phyloP scores from a whole-genome alignment of 139 green algal genomes.

The Yamagishiella unicocca region DNA sequence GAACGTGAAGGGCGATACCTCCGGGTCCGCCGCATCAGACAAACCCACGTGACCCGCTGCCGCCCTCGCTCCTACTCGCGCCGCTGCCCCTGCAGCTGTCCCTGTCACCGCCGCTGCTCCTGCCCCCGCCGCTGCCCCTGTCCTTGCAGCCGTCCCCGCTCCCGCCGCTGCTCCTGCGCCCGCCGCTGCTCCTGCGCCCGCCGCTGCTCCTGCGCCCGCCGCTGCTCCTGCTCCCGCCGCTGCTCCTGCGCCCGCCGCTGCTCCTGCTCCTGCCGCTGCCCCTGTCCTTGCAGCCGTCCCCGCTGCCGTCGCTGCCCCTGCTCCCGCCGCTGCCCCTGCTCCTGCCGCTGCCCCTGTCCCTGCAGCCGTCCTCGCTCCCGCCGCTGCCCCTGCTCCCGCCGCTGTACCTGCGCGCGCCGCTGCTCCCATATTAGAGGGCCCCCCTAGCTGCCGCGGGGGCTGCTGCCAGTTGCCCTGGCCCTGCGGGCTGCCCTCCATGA shows the following conservation, averaged over 20 bases:
- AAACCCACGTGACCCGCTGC: not conserved
- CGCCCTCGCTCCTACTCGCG: not conserved
- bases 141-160: not conserved
- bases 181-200: too few species aligned
- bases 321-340: too few species aligned
- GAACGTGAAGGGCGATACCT: slow-evolving; percentile 4
- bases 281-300: too few species aligned
- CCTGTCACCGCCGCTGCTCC: not conserved
- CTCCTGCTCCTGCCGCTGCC: too few species aligned
- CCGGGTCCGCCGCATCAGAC: not conserved
- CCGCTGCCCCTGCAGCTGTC: not conserved
- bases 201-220: not conserved
- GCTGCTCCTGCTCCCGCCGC: too few species aligned
- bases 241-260: too few species aligned
- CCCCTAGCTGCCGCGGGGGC: not conserved
- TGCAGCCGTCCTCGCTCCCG: too few species aligned
- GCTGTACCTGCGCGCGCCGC: too few species aligned
- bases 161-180: not conserved
- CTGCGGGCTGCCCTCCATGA: not conserved
- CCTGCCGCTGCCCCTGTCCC: too few species aligned
- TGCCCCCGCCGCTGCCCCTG: not conserved
- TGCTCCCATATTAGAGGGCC: too few species aligned
- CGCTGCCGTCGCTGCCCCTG: not conserved
- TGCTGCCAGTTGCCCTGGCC: too few species aligned
- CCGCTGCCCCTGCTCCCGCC: not conserved